phyloP scores from a whole-genome alignment of 2,329 filamentous ascomycete species.

The Colletotrichum lupini region DNA sequence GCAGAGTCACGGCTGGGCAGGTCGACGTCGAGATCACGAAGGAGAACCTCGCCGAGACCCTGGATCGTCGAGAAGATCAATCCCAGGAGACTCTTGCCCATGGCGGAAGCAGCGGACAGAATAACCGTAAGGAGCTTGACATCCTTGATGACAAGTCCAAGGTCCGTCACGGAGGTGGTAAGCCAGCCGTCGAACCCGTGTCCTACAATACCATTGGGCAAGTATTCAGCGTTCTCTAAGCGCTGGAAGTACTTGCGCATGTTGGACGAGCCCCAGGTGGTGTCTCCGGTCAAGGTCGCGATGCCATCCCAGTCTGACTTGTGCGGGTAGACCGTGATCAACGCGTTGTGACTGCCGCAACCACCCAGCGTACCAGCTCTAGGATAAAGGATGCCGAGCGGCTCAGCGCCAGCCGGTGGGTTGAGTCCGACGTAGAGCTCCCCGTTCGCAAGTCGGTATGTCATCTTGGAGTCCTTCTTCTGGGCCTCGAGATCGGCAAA shows the following conservation, averaged over 20 bases:
- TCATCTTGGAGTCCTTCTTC: slow-evolving; percentile 63
- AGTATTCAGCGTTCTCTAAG: slow-evolving; percentile 67
- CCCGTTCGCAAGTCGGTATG: slow-evolving; percentile 55
- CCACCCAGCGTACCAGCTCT: slow-evolving; percentile 59
- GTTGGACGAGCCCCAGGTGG: slow-evolving; percentile 65
- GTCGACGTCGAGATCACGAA: slow-evolving; percentile 45
- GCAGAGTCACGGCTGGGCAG: slow-evolving; percentile 34
- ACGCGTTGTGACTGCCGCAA: slow-evolving; percentile 69
- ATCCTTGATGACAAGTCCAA: slow-evolving; percentile 42
- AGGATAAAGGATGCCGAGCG: slow-evolving; percentile 59
- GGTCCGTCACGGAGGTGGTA: slow-evolving; percentile 37
- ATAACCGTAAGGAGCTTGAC: slow-evolving; percentile 44
- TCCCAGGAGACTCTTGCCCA: slow-evolving; percentile 41
- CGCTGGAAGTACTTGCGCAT: slow-evolving; percentile 70
- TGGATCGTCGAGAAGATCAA: slow-evolving; percentile 40
- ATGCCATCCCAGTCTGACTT: slow-evolving; percentile 70
- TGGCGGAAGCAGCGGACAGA: slow-evolving; percentile 43
- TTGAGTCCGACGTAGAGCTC: slow-evolving; percentile 49
- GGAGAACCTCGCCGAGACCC: slow-evolving; percentile 42
- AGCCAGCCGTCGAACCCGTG: slow-evolving; percentile 69
- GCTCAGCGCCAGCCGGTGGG: slow-evolving; percentile 52
- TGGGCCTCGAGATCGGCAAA: slow-evolving; percentile 33
- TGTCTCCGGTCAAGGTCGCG: slow-evolving; percentile 67
- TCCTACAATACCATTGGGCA: slow-evolving; percentile 54
- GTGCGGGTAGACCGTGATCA: slow-evolving; percentile 69